These are phyloP conservation scores for Bruguiera gymnorhiza DNA, from an alignment of 345 rosid genomes.

Conservation along the genomic window DNA sequence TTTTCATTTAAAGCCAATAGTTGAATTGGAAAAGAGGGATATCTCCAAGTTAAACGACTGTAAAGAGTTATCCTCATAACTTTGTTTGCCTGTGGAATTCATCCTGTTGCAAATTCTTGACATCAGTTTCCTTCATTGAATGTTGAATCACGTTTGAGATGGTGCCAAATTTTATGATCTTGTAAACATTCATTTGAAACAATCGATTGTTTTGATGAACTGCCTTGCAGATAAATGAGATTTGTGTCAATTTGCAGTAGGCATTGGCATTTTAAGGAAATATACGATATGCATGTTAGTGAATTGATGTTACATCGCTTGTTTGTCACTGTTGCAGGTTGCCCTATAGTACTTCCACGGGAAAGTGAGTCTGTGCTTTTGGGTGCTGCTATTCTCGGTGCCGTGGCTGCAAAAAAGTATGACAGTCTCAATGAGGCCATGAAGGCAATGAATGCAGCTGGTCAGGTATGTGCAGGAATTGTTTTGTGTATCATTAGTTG, in stretches of 20 bases:
- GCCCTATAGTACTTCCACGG: slow-evolving; percentile 80
- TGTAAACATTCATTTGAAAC: no score
- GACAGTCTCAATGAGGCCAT: slow-evolving; percentile 69
- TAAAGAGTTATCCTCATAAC: not conserved
- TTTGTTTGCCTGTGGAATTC: not conserved
- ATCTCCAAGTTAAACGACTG: not conserved
- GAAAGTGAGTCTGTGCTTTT: slow-evolving; percentile 85
- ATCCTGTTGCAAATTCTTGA: not conserved
- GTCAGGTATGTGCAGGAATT: slow-evolving; percentile 49
- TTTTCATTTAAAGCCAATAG: not conserved
- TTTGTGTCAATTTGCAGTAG: not conserved
- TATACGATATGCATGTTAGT: not conserved
- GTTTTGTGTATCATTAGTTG: not conserved
- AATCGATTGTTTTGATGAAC: not conserved
- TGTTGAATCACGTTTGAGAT: not conserved
- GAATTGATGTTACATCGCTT: not conserved
- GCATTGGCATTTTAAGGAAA: not conserved
- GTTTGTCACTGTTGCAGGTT: slow-evolving; percentile 45
- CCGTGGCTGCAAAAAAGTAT: slow-evolving; percentile 74
- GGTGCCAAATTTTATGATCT: not conserved
- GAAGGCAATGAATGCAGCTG: slow-evolving; percentile 83
- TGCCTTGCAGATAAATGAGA: not conserved
- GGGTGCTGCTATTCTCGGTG: slow-evolving; percentile 95
- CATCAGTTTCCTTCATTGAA: not conserved
- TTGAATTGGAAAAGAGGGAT: not conserved